Percentiles rank a stretch among this genome's conserved stretches.
These are phyloP conservation scores for Coemansia sp. DNA, from an alignment of 192 early-diverging fungal genomes.

Conservation along the genomic window DNA sequence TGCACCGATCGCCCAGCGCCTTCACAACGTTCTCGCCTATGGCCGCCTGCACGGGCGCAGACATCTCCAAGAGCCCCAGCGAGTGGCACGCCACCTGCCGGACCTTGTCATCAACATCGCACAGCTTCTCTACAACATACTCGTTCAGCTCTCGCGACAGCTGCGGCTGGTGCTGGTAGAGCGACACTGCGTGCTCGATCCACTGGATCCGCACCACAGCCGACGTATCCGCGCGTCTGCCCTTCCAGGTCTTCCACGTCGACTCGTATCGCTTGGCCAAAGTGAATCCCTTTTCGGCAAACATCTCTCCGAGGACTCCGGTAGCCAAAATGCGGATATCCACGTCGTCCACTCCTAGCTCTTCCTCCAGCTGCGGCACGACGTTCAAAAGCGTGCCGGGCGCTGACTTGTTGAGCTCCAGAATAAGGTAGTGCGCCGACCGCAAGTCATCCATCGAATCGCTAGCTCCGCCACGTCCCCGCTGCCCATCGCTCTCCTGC, in stretches of 20 bases:
- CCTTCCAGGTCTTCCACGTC: slow-evolving; percentile 86
- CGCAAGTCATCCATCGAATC: slow-evolving; percentile 58
- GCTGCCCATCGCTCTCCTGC: slow-evolving; percentile 20
- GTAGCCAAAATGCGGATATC: slow-evolving; percentile 79
- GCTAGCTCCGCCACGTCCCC: slow-evolving; percentile 52
- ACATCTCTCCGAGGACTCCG: slow-evolving; percentile 85
- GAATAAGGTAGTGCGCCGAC: slow-evolving; percentile 76
- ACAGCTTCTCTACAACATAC: slow-evolving; percentile 66
- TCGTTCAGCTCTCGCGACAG: slow-evolving; percentile 73
- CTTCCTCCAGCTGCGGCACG: slow-evolving; percentile 93
- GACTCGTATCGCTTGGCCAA: slow-evolving; percentile 75
- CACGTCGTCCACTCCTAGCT: slow-evolving; percentile 78
- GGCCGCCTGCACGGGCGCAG: slow-evolving; percentile 57
- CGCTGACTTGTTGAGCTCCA: slow-evolving; percentile 75
- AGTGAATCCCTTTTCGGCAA: slow-evolving; percentile 73
- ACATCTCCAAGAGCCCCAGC: slow-evolving; percentile 69
- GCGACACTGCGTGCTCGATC: slow-evolving; percentile 64
- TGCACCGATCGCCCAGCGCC: slow-evolving; percentile 77
- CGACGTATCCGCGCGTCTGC: slow-evolving; percentile 75
- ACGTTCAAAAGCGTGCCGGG: slow-evolving; percentile 86
- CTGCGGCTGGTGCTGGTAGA: slow-evolving; percentile 75
- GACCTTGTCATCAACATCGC: slow-evolving; percentile 94
- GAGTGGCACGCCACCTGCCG: slow-evolving; percentile 72
- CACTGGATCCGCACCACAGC: slow-evolving; percentile 71
- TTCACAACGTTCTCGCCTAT: slow-evolving; percentile 62